Percentiles rank a stretch among this genome's conserved stretches.
These are phyloP conservation scores for Acanthamoeba castellanii DNA, from an alignment of 208 protist species.

Conservation along the genomic window DNA sequence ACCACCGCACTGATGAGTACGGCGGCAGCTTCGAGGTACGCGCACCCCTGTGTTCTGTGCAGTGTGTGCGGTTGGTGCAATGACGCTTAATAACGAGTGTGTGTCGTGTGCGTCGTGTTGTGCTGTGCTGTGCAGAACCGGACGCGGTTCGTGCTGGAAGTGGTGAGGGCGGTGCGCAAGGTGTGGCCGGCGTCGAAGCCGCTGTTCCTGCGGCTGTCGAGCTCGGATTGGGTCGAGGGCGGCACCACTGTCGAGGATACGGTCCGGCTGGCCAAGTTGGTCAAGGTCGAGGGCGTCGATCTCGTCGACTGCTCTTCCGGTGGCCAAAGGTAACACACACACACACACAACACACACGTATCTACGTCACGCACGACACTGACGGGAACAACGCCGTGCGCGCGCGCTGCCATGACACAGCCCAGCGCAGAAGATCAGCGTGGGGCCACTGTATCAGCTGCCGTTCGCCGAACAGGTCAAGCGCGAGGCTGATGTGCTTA, in stretches of 20 bases:
- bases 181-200: constrained; percentile 76
- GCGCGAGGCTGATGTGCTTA: constrained; percentile 10
- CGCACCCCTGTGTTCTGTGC: not conserved
- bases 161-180: constrained; percentile 86
- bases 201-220: constrained; percentile 73
- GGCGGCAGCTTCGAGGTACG: constrained; percentile 90
- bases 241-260: constrained; percentile 79
- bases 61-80: not conserved
- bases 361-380: not conserved
- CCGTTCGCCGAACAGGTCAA: constrained; percentile 78
- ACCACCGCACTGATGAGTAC: constrained; percentile 93
- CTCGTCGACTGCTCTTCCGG: constrained; percentile 79
- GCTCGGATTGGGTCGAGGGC: constrained; percentile 72
- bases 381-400: not conserved
- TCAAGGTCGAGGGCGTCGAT: constrained; percentile 78
- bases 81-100: not conserved
- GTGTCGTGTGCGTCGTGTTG: not conserved
- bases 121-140: not conserved
- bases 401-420: not conserved
- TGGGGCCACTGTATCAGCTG: constrained; percentile 77
- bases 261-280: constrained; percentile 68
- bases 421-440: constrained; percentile 38
- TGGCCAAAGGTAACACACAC: constrained; percentile 60
- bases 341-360: not conserved
- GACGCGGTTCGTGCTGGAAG: constrained; percentile 87